A percentile compares a stretch with the other conserved stretches of the same genome.
phyloP scores from a whole-genome alignment of 2,329 filamentous ascomycete species.

The Fusarium dlaminii region DNA sequence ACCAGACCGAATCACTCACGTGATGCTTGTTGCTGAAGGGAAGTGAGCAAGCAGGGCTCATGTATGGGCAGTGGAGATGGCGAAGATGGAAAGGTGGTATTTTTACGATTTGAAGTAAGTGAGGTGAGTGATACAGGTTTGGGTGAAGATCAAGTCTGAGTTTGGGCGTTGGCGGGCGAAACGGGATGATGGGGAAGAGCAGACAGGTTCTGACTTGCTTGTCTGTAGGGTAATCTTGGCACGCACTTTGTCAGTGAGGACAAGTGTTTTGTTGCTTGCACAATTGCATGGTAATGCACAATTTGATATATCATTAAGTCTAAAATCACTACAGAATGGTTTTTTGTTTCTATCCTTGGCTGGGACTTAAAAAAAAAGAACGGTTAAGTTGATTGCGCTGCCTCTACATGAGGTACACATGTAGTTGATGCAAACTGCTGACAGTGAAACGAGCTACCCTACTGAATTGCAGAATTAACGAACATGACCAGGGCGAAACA shows the following conservation, averaged over 20 bases:
- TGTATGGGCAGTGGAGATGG: rapidly evolving
- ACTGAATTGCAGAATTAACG: rapidly evolving
- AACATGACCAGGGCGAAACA: rapidly evolving
- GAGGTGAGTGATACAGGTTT: rapidly evolving
- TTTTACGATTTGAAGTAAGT: neutral
- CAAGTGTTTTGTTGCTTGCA: neutral
- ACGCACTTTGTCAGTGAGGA: neutral
- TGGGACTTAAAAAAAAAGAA: too few relatives aligned
- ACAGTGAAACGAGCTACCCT: too few relatives aligned
- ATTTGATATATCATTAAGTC: too few relatives aligned
- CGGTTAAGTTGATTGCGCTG: neutral
- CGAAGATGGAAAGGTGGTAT: neutral
- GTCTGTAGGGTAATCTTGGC: neutral
- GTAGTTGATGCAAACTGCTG: rapidly evolving
- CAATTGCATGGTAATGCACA: neutral
- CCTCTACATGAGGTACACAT: rapidly evolving
- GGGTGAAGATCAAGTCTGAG: too few relatives aligned
- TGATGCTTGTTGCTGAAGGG: neutral
- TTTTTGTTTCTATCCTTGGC: neutral
- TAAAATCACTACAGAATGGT: rapidly evolving
- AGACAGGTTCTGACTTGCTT: neutral
- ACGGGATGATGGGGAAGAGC: neutral
- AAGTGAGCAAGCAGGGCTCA: rapidly evolving
- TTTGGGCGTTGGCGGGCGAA: neutral
- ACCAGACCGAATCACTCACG: conserved; percentile 38